Conservation (phyloP, 768 basidiomycete genomes). For the Cystobasidium tubakii region DNA sequence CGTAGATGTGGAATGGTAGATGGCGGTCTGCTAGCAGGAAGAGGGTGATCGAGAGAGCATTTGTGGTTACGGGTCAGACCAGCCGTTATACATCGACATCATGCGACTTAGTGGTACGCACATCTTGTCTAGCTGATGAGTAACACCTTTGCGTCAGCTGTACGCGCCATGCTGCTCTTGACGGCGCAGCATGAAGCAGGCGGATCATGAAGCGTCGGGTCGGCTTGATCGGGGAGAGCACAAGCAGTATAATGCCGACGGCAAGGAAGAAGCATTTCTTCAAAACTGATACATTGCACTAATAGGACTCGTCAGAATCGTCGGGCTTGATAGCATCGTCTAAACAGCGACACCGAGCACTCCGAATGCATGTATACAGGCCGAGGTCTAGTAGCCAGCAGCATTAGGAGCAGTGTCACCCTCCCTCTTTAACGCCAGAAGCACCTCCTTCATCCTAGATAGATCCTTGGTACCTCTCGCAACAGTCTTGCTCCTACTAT, state of each 20-base stretch:
- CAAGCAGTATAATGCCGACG: background rate
- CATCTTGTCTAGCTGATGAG: background rate
- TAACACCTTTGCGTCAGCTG: background rate
- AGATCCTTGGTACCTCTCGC: constrained; percentile 85
- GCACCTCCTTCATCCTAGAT: constrained; percentile 81
- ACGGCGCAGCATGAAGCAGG: background rate
- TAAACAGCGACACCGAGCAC: no score
- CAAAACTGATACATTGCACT: background rate
- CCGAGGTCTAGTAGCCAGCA: constrained; percentile 34
- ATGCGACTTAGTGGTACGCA: background rate
- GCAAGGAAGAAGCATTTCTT: background rate
- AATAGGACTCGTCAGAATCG: no score
- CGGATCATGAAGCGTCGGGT: background rate
- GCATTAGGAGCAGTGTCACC: constrained; percentile 39
- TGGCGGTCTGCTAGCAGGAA: constrained; percentile 34
- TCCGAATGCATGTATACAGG: no score
- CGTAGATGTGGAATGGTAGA: constrained; percentile 63
- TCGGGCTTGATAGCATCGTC: no score
- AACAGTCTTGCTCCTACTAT: constrained; percentile 94
- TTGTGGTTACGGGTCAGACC: background rate
- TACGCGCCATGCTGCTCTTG: constrained; percentile 7
- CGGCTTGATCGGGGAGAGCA: background rate
- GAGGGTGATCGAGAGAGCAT: background rate
- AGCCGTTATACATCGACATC: background rate
- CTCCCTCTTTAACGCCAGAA: constrained; percentile 70